phyloP scores from a whole-genome alignment of 1,284 basidiomycete genomes.

The Leccinum pachyderme region DNA sequence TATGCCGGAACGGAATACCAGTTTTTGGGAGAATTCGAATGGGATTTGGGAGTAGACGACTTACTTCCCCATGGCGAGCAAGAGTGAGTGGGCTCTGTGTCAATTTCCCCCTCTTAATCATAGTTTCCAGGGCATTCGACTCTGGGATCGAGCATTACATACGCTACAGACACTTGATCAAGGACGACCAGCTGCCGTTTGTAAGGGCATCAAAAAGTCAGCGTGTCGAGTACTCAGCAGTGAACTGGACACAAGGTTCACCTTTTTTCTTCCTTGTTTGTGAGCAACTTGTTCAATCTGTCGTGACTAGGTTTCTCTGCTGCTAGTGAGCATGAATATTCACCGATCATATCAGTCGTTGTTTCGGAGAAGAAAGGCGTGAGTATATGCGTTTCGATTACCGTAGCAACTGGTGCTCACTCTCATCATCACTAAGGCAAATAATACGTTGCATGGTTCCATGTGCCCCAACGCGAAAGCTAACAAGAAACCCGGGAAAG shows the following conservation, averaged over 20 bases:
- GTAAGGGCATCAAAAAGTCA: conserved; percentile 59
- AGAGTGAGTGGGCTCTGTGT: conserved; percentile 49
- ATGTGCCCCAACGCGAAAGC: conserved; percentile 65
- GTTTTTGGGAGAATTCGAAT: conserved; percentile 62
- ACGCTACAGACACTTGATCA: conserved; percentile 52
- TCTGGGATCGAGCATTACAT: conserved; percentile 48
- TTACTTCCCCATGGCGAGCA: conserved; percentile 68
- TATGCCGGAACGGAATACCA: conserved; percentile 49
- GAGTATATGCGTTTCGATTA: conserved; percentile 11
- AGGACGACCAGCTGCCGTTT: conserved; percentile 52
- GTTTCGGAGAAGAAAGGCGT: conserved; percentile 57
- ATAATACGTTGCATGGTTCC: conserved; percentile 72
- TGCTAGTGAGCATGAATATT: conserved; percentile 41
- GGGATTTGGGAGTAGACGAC: conserved; percentile 55
- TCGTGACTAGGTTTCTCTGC: conserved; percentile 48
- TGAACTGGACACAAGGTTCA: conserved; percentile 68
- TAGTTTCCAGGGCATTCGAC: conserved; percentile 44
- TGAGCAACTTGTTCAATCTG: not conserved
- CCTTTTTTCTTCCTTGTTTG: not conserved
- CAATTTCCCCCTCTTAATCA: not conserved
- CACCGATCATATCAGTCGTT: conserved; percentile 49
- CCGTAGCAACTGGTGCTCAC: not conserved
- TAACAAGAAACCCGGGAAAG: conserved; percentile 42
- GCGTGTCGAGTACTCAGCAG: conserved; percentile 66
- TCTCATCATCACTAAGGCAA: conserved; percentile 38